Evolutionary conservation across 257 asterid species (phyloP).

Genomic region (Handroanthus guayacan): DNA sequence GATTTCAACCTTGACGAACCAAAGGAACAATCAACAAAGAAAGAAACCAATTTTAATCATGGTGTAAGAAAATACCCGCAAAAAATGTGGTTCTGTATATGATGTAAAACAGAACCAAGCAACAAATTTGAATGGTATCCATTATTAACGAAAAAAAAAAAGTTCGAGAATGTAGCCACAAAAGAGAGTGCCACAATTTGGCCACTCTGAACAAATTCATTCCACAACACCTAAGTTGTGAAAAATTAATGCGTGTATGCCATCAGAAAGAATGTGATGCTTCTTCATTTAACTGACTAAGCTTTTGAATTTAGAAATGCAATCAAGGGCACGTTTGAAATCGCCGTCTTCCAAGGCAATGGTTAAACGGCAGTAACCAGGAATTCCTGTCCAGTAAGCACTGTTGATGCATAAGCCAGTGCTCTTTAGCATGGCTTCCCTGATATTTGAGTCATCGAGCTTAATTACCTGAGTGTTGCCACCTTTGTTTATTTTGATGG

Average conservation of each 20-base stretch:
- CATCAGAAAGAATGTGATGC: slow-evolving; percentile 1
- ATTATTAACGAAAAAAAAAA: neutral
- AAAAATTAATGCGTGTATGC: slow-evolving; percentile 22
- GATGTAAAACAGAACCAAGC: neutral
- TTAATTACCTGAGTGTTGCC: slow-evolving; percentile 47
- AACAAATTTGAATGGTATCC: neutral
- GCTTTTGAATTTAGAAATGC: slow-evolving; percentile 75
- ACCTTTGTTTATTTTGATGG: slow-evolving; percentile 49
- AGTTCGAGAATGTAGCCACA: neutral
- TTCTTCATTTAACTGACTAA: slow-evolving; percentile 40
- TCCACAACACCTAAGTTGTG: slow-evolving; percentile 59
- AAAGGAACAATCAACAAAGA: neutral
- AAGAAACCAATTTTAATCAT: neutral
- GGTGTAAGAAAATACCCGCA: slow-evolving; percentile 2
- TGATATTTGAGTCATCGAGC: slow-evolving; percentile 80
- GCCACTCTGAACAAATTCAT: slow-evolving; percentile 31
- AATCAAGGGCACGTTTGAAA: slow-evolving; percentile 76
- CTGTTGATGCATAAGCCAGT: slow-evolving; percentile 95
- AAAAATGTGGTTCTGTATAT: neutral
- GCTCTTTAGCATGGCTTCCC: slow-evolving; percentile 75
- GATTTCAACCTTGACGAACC: neutral
- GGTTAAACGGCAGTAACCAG: slow-evolving; percentile 91
- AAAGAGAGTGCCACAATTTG: slow-evolving; percentile 20
- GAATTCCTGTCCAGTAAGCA: slow-evolving; percentile 87
- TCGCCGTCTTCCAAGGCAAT: slow-evolving; percentile 76